Conservation (phyloP, 345 rosid genomes). For the Pistacia atlantica region DNA sequence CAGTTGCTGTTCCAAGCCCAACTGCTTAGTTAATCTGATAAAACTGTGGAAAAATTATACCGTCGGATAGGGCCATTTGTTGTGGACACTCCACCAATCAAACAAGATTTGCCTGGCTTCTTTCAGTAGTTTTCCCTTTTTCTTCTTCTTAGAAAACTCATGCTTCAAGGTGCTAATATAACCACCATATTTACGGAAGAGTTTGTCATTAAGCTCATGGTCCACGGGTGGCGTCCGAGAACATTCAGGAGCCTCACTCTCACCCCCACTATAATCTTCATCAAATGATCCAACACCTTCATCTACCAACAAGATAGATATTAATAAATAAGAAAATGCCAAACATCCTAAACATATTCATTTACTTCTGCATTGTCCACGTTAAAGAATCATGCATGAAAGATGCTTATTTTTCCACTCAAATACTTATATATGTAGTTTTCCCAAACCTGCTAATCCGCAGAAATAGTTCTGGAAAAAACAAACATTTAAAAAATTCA, state of each 20-base stretch:
- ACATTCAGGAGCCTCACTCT: slow-evolving; percentile 27
- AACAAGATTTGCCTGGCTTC: slow-evolving; percentile 50
- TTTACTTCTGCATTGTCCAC: not conserved
- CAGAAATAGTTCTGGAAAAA: no score
- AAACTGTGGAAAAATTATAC: slow-evolving; percentile 19
- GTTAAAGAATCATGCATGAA: not conserved
- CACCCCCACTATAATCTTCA: slow-evolving; percentile 43
- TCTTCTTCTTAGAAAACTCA: slow-evolving; percentile 59
- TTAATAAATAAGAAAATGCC: not conserved
- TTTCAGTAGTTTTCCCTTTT: slow-evolving; percentile 52
- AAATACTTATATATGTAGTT: no score
- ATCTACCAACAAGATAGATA: slow-evolving; percentile 12
- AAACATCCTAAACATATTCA: not conserved
- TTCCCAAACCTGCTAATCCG: no score
- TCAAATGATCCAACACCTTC: slow-evolving; percentile 40
- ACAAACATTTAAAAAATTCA: no score
- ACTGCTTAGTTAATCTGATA: no score
- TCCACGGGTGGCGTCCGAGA: slow-evolving; percentile 22
- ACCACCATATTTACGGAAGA: slow-evolving; percentile 45
- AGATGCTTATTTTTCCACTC: not conserved
- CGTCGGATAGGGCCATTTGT: slow-evolving; percentile 67
- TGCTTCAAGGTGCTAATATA: slow-evolving; percentile 46
- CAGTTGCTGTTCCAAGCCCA: no score
- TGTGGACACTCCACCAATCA: slow-evolving; percentile 57
- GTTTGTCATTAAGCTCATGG: slow-evolving; percentile 44